A percentile compares a stretch with the other conserved stretches of the same genome.
Conservation (phyloP, 1,284 basidiomycete genomes). For the Cystobasidium slooffiae region DNA sequence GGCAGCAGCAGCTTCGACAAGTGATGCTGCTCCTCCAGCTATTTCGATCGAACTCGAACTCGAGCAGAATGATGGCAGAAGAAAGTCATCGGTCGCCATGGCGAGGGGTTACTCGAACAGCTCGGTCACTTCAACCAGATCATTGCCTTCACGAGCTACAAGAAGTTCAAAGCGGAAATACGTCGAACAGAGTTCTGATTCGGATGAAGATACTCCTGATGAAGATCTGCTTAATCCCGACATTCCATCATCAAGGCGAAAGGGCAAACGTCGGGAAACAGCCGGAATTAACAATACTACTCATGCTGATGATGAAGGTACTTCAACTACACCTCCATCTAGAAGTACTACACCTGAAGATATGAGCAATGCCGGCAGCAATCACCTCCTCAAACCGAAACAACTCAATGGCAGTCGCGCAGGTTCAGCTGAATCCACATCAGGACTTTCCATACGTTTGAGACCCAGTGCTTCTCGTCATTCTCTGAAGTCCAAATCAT, state of each 20-base stretch:
- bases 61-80: too few species aligned
- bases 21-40: too few species aligned
- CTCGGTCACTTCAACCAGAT: conserved; percentile 11
- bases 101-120: not conserved
- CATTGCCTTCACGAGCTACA: not conserved
- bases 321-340: not conserved
- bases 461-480: not conserved
- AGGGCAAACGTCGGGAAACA: conserved; percentile 5
- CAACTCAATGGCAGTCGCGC: too few species aligned
- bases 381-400: too few species aligned
- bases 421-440: not conserved
- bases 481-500: too few species aligned
- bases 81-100: conserved; percentile 1
- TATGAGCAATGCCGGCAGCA: not conserved
- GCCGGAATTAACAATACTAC: too few species aligned
- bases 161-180: conserved; percentile 13
- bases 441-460: conserved; percentile 1
- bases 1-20: too few species aligned
- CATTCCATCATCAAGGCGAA: not conserved
- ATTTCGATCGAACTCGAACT: too few species aligned
- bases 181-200: not conserved
- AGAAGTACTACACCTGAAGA: conserved; percentile 7
- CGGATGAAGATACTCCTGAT: not conserved
- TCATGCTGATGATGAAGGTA: not conserved
- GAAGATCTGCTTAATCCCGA: not conserved